Percentiles rank a stretch among this genome's conserved stretches.
Conservation (phyloP, 106 monocot species). For the Alisma plantagoaquatica region DNA sequence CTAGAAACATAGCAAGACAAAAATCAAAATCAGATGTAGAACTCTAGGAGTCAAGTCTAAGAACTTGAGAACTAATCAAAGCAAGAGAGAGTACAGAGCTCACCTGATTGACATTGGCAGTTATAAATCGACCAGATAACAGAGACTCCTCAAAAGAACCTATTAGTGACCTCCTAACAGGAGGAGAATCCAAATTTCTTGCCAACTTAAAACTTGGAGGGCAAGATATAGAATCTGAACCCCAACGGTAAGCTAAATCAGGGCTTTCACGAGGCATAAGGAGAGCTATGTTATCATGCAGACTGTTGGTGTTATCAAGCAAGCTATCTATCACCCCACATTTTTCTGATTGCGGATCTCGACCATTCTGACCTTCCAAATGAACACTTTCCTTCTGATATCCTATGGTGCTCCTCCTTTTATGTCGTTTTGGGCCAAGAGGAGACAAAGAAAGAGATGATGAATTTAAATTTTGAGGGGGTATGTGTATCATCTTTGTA, state of each 20-base stretch:
- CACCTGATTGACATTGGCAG: constrained; percentile 64
- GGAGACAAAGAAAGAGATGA: constrained; percentile 80
- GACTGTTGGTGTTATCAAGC: constrained; percentile 16
- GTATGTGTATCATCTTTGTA: constrained; percentile 9
- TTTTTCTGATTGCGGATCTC: constrained; percentile 6
- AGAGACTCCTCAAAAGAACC: constrained; percentile 99
- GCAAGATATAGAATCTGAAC: constrained; percentile 21
- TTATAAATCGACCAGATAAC: constrained; percentile 70
- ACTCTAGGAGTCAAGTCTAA: neutral
- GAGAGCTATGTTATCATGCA: constrained; percentile 32
- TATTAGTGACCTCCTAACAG: constrained; percentile 73
- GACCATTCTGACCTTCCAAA: constrained; percentile 28
- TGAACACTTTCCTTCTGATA: constrained; percentile 11
- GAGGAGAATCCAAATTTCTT: constrained; percentile 28
- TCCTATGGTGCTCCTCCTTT: constrained; percentile 39
- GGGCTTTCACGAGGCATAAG: constrained; percentile 15
- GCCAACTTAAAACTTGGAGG: constrained; percentile 25
- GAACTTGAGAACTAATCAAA: too few species aligned
- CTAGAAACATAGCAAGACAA: too few species aligned
- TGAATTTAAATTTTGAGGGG: constrained; percentile 39
- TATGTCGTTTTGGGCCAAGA: constrained; percentile 68
- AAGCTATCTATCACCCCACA: constrained; percentile 3
- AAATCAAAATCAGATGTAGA: too few species aligned
- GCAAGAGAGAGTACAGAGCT: too few species aligned
- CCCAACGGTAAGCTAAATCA: constrained; percentile 7